Evolutionary conservation across 768 basidiomycete species (phyloP), one percentile per base, ranked within the genome.

Genomic region (Tylopilus subfusipes): DNA sequence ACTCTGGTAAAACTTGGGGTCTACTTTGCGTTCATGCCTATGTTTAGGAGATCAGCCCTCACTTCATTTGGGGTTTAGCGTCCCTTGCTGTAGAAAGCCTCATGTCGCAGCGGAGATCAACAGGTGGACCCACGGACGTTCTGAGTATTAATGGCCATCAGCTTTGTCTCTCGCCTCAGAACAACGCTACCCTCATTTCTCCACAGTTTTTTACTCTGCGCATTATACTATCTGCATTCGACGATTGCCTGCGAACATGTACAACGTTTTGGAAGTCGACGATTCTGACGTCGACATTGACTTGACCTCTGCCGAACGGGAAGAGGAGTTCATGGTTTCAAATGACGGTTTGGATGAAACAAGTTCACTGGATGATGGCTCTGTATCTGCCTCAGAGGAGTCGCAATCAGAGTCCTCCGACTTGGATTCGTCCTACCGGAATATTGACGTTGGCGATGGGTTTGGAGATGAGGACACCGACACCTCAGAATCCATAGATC

Each of bases 1-100:
- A 36, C 42, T 18, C 25, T 57, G 19, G 44, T 49, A 38, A 27
- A 50, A 59, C 34, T 49, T 50, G 56, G 65, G 56, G 34, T 22
- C 30, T 38, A 33, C 50, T 60, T 67, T 66, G 63, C 65, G 65
- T 34, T 33, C 50, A 57, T 60, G 52, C n/a, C 63, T 39, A 52
- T 55, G 33, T 62, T 54, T 58, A 63, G 54, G 52, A 7, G 59
- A 56, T 64, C 7, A 12, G 53, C 55, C 50, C 33, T 36, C 14
- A 18, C 45, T 34, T 38, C 21, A 10, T 49, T 34, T 16, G 5
- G 6, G 9, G 18, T 25, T 5, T 25, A 48, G 39, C 48, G 50
- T 13, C 2, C 3, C 39, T 33, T 31, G 36, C 13, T 44, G 10
- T 39, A 40, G 12, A 39, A 12, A 31, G 14, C 58, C 58, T 54